Evolutionary conservation across 345 rosid species (phyloP), one percentile per base, ranked within the genome.

Genomic region (Bretschneidera sinensis): DNA sequence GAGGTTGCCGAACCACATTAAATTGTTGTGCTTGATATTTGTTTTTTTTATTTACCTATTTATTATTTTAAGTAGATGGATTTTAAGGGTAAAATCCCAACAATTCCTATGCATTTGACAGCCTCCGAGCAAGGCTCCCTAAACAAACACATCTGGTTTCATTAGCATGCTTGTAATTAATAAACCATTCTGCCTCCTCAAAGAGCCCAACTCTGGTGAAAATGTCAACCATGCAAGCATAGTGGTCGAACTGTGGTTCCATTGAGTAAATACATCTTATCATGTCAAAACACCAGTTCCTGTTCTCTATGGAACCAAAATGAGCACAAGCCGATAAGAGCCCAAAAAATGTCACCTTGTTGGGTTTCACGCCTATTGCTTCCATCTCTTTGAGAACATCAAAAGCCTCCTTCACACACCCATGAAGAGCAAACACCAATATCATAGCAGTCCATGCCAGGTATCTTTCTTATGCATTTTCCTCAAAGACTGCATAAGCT

Each of bases 401-500:
- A 21, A 82, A 79, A 55, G 86, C 89, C 63, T 76, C 76, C 17
- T 68, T 75, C 17, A 71, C 61, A 57, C 61, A 75, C 35, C 89
- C 89, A 33, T 84, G 76, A 24, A 77, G 71, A 0, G 84, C 89
- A 68, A 77, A 76, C 18, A 64, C 79, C 4, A 85, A 84, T 63
- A 84, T 75, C 83, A 81, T 81, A 25, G 89, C 83, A 16, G 85
- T 84, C 84, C 83, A 81, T 17, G 89, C 78, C 62, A 70, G 66
- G 67, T 75, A 70, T 84, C 86, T 71, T 66, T 81, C 60, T 57
- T 28, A 43, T 79, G 70, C 79, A 79, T n/a, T 78, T 57, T 72
- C 65, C 59, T 60, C 73, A 19, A 81, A 84, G 48, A 75, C 72
- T 17, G 61, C 74, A 58, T 66, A 63, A 48, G 89, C 86, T 70